A percentile compares a stretch with the other conserved stretches of the same genome.
Evolutionary conservation across 306 rosid species (phyloP).

Genomic region (Rubus idaeus): DNA sequence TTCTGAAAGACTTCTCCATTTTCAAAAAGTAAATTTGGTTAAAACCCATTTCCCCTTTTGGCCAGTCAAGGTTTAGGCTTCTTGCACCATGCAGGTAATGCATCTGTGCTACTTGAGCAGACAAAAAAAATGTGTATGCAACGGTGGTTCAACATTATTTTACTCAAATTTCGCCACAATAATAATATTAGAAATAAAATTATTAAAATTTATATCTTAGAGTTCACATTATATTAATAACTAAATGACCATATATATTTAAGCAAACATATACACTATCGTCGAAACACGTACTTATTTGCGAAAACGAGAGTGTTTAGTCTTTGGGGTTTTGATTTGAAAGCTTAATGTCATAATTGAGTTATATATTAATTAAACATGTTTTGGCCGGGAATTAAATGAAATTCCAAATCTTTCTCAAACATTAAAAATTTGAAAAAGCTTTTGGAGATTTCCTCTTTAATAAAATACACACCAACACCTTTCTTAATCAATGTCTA

Average conservation of each 20-base stretch:
- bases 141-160: not conserved
- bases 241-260: too few relatives aligned
- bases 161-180: too few relatives aligned
- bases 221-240: too few relatives aligned
- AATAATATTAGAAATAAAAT: too few relatives aligned
- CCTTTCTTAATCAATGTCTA: conserved; percentile 14
- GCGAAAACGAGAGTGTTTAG: not conserved
- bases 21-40: conserved; percentile 27
- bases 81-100: conserved; percentile 4
- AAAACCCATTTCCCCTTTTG: conserved; percentile 21
- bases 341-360: not conserved
- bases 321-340: not conserved
- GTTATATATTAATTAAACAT: not conserved
- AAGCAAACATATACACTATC: too few relatives aligned
- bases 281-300: too few relatives aligned
- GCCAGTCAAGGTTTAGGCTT: conserved; percentile 45
- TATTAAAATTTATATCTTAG: too few relatives aligned
- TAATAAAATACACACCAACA: not conserved
- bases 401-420: not conserved
- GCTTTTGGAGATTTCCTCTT: not conserved
- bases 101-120: not conserved
- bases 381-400: not conserved
- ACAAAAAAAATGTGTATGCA: not conserved
- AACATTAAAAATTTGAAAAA: not conserved
- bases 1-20: conserved; percentile 41